Evolutionary conservation across 345 rosid genomes (phyloP).

Genomic region (Clarkia xantiana): DNA sequence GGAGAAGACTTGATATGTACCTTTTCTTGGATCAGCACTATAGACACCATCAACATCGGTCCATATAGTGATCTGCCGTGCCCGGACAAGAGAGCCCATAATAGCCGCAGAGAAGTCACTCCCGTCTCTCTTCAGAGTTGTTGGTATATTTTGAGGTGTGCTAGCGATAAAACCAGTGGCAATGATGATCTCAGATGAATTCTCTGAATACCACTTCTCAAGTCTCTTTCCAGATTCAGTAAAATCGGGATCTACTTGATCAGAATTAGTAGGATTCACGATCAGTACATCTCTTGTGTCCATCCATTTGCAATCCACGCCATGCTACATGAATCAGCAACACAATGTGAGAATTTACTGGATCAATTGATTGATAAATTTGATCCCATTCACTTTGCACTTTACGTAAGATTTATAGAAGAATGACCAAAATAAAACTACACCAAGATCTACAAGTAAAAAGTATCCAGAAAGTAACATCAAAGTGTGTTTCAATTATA

Average conservation of each 20-base stretch:
- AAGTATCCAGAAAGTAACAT: too few species aligned
- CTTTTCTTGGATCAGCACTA: conserved; percentile 98
- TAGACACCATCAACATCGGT: conserved; percentile 98
- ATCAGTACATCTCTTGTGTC: conserved; percentile 93
- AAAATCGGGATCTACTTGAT: conserved; percentile 96
- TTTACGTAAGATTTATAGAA: neutral
- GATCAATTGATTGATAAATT: neutral
- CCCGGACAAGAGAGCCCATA: conserved; percentile 76
- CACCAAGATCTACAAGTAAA: too few species aligned
- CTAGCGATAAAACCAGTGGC: conserved; percentile 99
- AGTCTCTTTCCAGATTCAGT: conserved; percentile 58
- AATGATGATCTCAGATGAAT: conserved; percentile 50
- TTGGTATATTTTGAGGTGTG: conserved; percentile 84
- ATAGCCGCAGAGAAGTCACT: conserved; percentile 99
- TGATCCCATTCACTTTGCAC: neutral
- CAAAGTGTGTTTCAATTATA: too few species aligned
- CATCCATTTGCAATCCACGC: conserved; percentile 83
- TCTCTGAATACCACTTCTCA: conserved; percentile 62
- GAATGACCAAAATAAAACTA: neutral
- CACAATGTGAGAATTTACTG: too few species aligned
- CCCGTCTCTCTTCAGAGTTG: conserved; percentile 97
- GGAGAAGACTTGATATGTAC: conserved; percentile 20
- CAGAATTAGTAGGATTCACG: conserved; percentile 75
- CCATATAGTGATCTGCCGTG: conserved; percentile 88
- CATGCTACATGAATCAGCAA: conserved; percentile 33